phyloP scores from a whole-genome alignment of 2,329 filamentous ascomycete genomes.

The Pseudonectria buxi region DNA sequence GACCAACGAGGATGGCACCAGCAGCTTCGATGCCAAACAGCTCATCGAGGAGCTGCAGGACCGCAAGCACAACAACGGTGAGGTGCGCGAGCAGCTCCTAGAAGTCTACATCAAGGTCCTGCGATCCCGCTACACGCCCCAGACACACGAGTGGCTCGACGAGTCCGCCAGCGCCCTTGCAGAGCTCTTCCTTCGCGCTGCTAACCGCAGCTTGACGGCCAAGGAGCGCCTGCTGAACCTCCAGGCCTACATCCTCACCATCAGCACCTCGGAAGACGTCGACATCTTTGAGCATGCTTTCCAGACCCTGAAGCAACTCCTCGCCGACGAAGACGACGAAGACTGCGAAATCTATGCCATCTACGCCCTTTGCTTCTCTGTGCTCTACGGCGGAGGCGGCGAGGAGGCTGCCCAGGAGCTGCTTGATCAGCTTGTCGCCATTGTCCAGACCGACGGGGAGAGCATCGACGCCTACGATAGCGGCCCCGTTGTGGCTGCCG shows the following conservation, averaged over 20 bases:
- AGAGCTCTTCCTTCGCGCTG: conserved; percentile 63
- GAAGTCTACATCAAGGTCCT: conserved; percentile 41
- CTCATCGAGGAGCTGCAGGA: conserved; percentile 64
- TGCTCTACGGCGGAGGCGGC: conserved; percentile 68
- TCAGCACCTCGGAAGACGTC: conserved; percentile 58
- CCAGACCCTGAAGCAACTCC: conserved; percentile 27
- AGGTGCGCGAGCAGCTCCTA: conserved; percentile 53
- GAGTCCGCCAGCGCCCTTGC: conserved; percentile 48
- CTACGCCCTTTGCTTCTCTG: conserved; percentile 64
- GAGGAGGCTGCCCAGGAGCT: conserved; percentile 62
- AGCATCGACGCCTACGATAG: conserved; percentile 66
- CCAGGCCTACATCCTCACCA: conserved; percentile 64
- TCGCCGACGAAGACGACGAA: conserved; percentile 52
- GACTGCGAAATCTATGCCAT: conserved; percentile 63
- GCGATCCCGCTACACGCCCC: conserved; percentile 35
- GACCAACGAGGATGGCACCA: conserved; percentile 60
- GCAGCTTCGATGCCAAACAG: conserved; percentile 53
- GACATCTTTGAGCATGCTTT: conserved; percentile 26
- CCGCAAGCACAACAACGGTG: conserved; percentile 69
- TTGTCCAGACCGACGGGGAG: conserved; percentile 72
- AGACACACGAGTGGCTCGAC: conserved; percentile 41
- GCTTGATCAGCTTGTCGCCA: conserved; percentile 69
- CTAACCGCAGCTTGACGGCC: conserved; percentile 61
- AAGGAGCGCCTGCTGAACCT: conserved; percentile 65
- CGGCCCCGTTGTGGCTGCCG: conserved; percentile 62